phyloP scores from a whole-genome alignment of 345 rosid genomes.

The Eutrema japonicum region DNA sequence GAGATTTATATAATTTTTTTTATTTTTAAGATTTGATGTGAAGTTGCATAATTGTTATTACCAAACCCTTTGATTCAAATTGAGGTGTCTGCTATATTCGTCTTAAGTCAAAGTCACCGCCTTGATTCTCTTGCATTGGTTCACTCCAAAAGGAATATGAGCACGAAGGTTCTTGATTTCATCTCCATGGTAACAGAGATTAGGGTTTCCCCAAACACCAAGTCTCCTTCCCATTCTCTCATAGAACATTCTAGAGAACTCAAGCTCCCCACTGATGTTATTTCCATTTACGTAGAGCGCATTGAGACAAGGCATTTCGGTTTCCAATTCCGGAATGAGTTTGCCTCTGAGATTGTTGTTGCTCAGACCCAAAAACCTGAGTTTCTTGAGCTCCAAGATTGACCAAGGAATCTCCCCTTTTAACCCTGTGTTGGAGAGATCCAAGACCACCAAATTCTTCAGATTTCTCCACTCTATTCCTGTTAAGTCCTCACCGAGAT shows the following conservation, averaged over 20 bases:
- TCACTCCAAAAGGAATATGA: constrained; percentile 66
- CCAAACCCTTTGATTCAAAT: constrained; percentile 16
- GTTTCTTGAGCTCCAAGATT: constrained; percentile 59
- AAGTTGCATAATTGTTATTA: too few species aligned
- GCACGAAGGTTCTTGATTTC: constrained; percentile 41
- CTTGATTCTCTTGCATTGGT: constrained; percentile 55
- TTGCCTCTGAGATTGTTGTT: constrained; percentile 71
- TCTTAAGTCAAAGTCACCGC: constrained; percentile 45
- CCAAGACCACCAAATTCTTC: constrained; percentile 63
- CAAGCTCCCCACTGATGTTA: constrained; percentile 79
- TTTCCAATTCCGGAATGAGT: constrained; percentile 59
- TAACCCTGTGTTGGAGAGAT: constrained; percentile 62
- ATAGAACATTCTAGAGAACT: constrained; percentile 61
- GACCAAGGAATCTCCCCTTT: constrained; percentile 69
- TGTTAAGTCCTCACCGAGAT: constrained; percentile 58
- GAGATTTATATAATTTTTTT: too few species aligned
- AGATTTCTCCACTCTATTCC: constrained; percentile 61
- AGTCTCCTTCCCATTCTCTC: constrained; percentile 77
- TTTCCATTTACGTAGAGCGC: constrained; percentile 77
- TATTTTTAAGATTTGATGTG: too few species aligned
- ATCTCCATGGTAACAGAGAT: constrained; percentile 62
- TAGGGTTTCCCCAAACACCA: constrained; percentile 88
- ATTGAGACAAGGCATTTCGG: constrained; percentile 58
- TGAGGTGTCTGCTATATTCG: constrained; percentile 36
- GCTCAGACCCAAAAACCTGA: constrained; percentile 78